Evolutionary conservation across 352 stramenopile species (phyloP).

Genomic region (Phytophthora brassicae): DNA sequence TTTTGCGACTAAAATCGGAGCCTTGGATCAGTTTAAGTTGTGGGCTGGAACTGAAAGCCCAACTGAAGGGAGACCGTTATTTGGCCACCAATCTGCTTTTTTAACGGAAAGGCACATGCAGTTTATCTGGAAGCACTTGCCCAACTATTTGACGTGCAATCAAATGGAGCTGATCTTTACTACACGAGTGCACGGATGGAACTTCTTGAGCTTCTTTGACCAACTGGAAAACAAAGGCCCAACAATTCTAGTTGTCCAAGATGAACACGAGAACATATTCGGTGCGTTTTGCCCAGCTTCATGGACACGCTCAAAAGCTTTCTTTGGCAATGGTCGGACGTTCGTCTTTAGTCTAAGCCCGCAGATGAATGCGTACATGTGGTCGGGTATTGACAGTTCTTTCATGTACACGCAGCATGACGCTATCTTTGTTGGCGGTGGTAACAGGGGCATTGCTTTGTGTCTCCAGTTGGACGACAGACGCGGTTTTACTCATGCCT

Average conservation of each 20-base stretch:
- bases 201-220: slow-evolving; percentile 66
- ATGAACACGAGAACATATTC: slow-evolving; percentile 73
- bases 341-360: slow-evolving; percentile 76
- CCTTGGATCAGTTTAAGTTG: slow-evolving; percentile 62
- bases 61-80: slow-evolving; percentile 25
- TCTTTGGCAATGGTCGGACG: slow-evolving; percentile 79
- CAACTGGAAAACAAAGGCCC: slow-evolving; percentile 59
- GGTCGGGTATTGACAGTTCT: slow-evolving; percentile 64
- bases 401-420: slow-evolving; percentile 71
- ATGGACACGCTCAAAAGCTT: slow-evolving; percentile 45
- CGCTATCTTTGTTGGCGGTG: slow-evolving; percentile 65
- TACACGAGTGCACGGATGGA: slow-evolving; percentile 70
- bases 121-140: slow-evolving; percentile 63
- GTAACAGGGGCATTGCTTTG: slow-evolving; percentile 66
- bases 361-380: slow-evolving; percentile 54
- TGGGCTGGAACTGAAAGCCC: slow-evolving; percentile 33
- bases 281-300: slow-evolving; percentile 72
- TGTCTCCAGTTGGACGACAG: slow-evolving; percentile 75
- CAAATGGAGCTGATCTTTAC: slow-evolving; percentile 71
- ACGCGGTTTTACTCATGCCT: slow-evolving; percentile 63
- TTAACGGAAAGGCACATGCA: slow-evolving; percentile 71
- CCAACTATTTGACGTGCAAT: slow-evolving; percentile 64
- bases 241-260: slow-evolving; percentile 68
- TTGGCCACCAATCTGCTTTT: slow-evolving; percentile 49
- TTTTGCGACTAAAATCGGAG: slow-evolving; percentile 55